phyloP scores from a whole-genome alignment of 2,329 filamentous ascomycete genomes.

The Chaetoscypha palmicola region DNA sequence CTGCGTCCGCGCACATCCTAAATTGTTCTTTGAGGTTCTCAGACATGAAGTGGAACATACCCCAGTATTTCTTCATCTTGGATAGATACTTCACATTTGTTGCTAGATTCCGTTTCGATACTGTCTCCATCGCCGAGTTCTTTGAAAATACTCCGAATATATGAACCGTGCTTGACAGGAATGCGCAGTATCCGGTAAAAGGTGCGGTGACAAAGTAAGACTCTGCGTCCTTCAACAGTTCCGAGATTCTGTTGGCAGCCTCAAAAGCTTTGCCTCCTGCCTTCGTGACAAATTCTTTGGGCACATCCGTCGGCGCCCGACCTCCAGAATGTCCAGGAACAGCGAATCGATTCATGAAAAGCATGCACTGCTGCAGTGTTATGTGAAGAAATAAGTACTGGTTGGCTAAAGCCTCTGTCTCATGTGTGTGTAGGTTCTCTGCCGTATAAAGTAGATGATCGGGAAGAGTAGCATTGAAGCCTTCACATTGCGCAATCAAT shows the following conservation, averaged over 20 bases:
- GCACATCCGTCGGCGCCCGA: slow-evolving; percentile 58
- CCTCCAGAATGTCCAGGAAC: slow-evolving; percentile 55
- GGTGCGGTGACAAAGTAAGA: slow-evolving; percentile 78
- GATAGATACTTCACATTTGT: slow-evolving; percentile 85
- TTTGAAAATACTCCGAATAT: slow-evolving; percentile 87
- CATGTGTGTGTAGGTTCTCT: slow-evolving; percentile 80
- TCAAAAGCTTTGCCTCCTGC: slow-evolving; percentile 70
- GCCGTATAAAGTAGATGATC: slow-evolving; percentile 63
- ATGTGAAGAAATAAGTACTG: slow-evolving; percentile 93
- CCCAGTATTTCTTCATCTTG: slow-evolving; percentile 97
- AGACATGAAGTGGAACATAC: slow-evolving; percentile 95
- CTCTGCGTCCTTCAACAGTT: slow-evolving; percentile 72
- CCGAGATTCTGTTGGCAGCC: slow-evolving; percentile 81
- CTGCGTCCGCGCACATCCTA: slow-evolving; percentile 74
- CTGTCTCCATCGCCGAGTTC: slow-evolving; percentile 65
- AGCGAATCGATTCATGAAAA: slow-evolving; percentile 86
- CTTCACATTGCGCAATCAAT: slow-evolving; percentile 64
- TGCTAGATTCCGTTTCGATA: slow-evolving; percentile 75
- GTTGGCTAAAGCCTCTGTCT: slow-evolving; percentile 77
- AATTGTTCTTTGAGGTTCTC: slow-evolving; percentile 90
- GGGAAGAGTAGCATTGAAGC: slow-evolving; percentile 64
- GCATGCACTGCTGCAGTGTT: slow-evolving; percentile 76
- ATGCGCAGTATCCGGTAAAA: slow-evolving; percentile 91
- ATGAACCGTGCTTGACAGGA: slow-evolving; percentile 89
- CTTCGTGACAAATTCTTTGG: slow-evolving; percentile 66